Evolutionary conservation across 495 filamentous ascomycete genomes (phyloP).

Genomic region (Tuber umbilicatum): DNA sequence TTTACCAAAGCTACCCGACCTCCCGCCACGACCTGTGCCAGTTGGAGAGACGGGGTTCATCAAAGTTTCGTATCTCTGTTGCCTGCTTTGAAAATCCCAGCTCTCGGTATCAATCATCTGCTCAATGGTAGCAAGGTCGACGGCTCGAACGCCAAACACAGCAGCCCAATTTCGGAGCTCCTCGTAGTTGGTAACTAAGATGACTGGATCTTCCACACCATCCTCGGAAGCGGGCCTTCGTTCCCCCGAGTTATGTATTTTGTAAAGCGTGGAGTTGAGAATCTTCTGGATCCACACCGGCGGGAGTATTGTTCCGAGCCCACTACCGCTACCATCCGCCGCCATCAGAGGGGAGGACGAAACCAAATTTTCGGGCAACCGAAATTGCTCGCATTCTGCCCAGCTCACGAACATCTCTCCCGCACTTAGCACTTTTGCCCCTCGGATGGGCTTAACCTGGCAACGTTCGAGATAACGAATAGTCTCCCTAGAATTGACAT

Average conservation of each 20-base stretch:
- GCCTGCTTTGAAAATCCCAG: conserved; percentile 29
- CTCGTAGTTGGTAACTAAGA: conserved; percentile 55
- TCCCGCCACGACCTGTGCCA: neutral
- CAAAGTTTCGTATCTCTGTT: conserved; percentile 25
- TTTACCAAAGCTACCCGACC: conserved; percentile 10
- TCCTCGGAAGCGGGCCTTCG: conserved; percentile 37
- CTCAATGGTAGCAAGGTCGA: conserved; percentile 44
- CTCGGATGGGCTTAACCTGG: conserved; percentile 49
- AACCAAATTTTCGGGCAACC: conserved; percentile 29
- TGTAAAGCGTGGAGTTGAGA: conserved; percentile 58
- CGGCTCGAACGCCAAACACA: conserved; percentile 55
- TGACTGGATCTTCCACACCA: conserved; percentile 47
- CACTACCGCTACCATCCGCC: conserved; percentile 25
- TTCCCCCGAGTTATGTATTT: conserved; percentile 51
- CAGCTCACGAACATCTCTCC: conserved; percentile 56
- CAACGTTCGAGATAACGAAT: conserved; percentile 61
- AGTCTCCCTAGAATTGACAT: conserved; percentile 58
- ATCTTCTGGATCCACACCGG: conserved; percentile 42
- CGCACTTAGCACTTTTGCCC: conserved; percentile 52
- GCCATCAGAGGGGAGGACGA: conserved; percentile 39
- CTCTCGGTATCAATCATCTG: conserved; percentile 30
- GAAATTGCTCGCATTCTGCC: conserved; percentile 58
- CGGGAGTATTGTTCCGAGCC: conserved; percentile 42
- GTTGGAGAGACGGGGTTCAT: conserved; percentile 6
- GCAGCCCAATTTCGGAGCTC: conserved; percentile 53